Conservation (phyloP, 257 asterid genomes). For the Buddleja alternifolia region DNA sequence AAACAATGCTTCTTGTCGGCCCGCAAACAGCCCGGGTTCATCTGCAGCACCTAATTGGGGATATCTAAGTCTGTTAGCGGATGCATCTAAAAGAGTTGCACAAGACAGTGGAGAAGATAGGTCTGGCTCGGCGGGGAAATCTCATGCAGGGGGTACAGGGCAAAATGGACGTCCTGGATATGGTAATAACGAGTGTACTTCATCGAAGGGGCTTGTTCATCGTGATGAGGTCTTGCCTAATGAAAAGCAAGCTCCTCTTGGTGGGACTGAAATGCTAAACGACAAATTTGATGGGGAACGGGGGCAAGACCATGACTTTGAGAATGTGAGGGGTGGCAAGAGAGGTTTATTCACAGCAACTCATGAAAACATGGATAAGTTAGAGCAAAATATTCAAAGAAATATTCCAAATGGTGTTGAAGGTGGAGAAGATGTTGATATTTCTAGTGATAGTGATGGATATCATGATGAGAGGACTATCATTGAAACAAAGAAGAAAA, state of each 20-base stretch:
- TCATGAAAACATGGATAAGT: slow-evolving; percentile 22
- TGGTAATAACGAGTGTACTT: slow-evolving; percentile 27
- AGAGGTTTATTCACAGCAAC: slow-evolving; percentile 24
- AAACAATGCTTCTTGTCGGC: slow-evolving; percentile 46
- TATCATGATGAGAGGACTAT: slow-evolving; percentile 45
- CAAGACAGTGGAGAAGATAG: slow-evolving; percentile 33
- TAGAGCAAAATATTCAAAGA: slow-evolving; percentile 1
- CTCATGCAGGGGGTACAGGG: slow-evolving; percentile 22
- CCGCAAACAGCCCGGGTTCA: slow-evolving; percentile 43
- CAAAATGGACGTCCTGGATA: slow-evolving; percentile 29
- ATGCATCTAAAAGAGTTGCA: slow-evolving; percentile 26
- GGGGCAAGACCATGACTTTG: slow-evolving; percentile 26
- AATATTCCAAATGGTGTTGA: slow-evolving; percentile 16
- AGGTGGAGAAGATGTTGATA: slow-evolving; percentile 38
- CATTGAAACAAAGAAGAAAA: slow-evolving; percentile 47
- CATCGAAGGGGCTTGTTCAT: slow-evolving; percentile 30
- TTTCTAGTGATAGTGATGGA: slow-evolving; percentile 41
- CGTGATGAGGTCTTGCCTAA: slow-evolving; percentile 27
- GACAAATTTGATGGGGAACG: slow-evolving; percentile 26
- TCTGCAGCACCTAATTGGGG: slow-evolving; percentile 27
- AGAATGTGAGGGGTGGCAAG: slow-evolving; percentile 23
- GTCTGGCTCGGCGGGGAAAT: slow-evolving; percentile 27
- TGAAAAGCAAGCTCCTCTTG: slow-evolving; percentile 21
- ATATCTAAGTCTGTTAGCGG: slow-evolving; percentile 28
- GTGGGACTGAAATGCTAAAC: slow-evolving; percentile 27